A percentile compares a stretch with the other conserved stretches of the same genome.
phyloP scores from a whole-genome alignment of 345 rosid genomes.

The Gynandropsis gynandra region DNA sequence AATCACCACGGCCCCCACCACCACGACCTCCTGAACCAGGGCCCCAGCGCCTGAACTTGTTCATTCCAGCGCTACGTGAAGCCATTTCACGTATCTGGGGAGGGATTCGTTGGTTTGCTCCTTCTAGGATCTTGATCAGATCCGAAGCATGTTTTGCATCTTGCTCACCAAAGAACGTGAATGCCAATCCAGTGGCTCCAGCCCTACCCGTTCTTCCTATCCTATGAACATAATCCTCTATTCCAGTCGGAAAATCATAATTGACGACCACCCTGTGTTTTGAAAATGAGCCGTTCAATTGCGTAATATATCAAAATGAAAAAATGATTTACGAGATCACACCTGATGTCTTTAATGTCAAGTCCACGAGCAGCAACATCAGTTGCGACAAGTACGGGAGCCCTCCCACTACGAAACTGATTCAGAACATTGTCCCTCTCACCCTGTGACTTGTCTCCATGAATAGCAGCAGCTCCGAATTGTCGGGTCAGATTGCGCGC shows the following conservation, averaged over 20 bases:
- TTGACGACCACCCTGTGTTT: constrained; percentile 78
- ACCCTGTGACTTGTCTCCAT: constrained; percentile 84
- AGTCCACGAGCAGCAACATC: constrained; percentile 95
- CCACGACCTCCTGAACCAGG: constrained; percentile 55
- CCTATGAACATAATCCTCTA: constrained; percentile 96
- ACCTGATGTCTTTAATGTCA: constrained; percentile 91
- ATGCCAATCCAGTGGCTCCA: constrained; percentile 90
- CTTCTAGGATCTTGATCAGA: constrained; percentile 82
- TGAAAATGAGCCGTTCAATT: neutral
- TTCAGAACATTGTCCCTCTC: constrained; percentile 72
- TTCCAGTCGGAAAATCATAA: constrained; percentile 95
- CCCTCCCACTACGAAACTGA: constrained; percentile 76
- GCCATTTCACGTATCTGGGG: constrained; percentile 84
- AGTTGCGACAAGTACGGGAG: constrained; percentile 80
- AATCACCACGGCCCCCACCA: constrained; percentile 43
- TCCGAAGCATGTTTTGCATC: constrained; percentile 86
- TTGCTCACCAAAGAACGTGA: constrained; percentile 83
- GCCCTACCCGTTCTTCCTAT: constrained; percentile 99
- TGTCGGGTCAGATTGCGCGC: constrained; percentile 61
- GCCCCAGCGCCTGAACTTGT: constrained; percentile 74
- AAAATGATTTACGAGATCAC: neutral
- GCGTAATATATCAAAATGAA: neutral
- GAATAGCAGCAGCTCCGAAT: constrained; percentile 88
- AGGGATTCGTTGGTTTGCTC: constrained; percentile 84
- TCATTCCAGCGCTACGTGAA: constrained; percentile 62